Evolutionary conservation across 2,329 filamentous ascomycete species (phyloP), one percentile per base, ranked within the genome.

Genomic region (Ceratocystis smalleyi): DNA sequence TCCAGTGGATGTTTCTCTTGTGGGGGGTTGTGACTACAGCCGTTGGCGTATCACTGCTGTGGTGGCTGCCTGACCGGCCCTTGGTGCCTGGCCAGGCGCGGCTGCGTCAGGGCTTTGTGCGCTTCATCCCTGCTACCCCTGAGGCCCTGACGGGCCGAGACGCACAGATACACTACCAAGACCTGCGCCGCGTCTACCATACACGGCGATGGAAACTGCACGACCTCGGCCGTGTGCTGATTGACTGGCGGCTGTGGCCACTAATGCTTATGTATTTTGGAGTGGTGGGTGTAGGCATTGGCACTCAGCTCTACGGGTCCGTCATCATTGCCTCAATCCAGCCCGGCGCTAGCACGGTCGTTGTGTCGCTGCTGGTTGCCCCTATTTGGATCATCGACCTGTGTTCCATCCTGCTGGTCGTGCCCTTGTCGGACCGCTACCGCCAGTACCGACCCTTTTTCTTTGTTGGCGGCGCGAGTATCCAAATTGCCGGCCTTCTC

Each of bases 331-430:
- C 82, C 17, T 83, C 84, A 8, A 94, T 94, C 71, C 84, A 91
- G 71, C 83, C 88, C 0, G 75, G 76, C 0, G 84, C 95, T 66
- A 89, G 82, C 2, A 83, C 83, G 30, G 81, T 95, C 35, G 79
- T 89, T 68, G 80, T 95, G 67, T 92, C 88, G 75, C 76, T 96
- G 70, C 79, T 96, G 32, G 91, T 91, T 71, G 90, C 91, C 1
- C 91, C 91, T 0, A 96, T 96, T 71, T 96, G 91, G 91, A 86
- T 96, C 69, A 90, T 91, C 86, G 91, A 96, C 71, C 81, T 95
- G 45, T 85, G 91, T 65, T 89, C 90, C 43, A 96, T 96, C 70
- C 79, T 96, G 59, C 78, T 95, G 19, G 80, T 95, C 24, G 95
- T 89, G 0, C 91, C 91, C 0, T 78, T 95, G 67, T 91, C 89